Evolutionary conservation across 2,329 filamentous ascomycete species (phyloP).

Genomic region (Scedosporium aurantiacum): DNA sequence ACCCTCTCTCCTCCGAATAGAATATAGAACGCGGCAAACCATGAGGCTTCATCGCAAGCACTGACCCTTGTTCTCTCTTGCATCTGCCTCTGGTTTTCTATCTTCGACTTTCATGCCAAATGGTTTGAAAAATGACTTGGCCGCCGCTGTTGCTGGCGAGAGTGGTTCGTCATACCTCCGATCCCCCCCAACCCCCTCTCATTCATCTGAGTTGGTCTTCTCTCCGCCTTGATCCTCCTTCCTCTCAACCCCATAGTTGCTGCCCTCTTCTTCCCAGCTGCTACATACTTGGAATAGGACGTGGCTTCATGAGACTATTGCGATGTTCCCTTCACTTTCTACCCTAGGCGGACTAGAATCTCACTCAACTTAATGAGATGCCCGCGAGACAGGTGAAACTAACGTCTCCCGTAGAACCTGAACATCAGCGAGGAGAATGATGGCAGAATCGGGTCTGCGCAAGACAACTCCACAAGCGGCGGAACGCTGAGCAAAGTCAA

Average conservation of each 20-base stretch:
- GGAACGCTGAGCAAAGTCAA: constrained; percentile 24
- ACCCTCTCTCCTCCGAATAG: background rate
- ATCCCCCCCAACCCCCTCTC: background rate
- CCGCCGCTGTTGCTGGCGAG: constrained; percentile 1
- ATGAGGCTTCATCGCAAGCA: background rate
- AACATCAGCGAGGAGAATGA: constrained; percentile 18
- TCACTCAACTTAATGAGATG: no score
- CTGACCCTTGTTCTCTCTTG: background rate
- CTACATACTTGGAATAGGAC: background rate
- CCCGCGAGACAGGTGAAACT: background rate
- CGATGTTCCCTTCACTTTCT: no score
- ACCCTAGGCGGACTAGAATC: no score
- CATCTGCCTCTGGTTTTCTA: background rate
- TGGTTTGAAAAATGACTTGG: constrained; percentile 4
- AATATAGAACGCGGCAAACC: background rate
- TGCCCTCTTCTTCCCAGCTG: background rate
- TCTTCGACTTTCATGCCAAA: background rate
- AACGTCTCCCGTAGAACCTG: constrained; percentile 1
- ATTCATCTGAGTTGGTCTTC: background rate
- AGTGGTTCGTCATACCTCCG: background rate
- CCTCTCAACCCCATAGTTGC: background rate
- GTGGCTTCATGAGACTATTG: no score
- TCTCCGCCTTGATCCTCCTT: no score
- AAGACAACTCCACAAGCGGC: constrained; percentile 25
- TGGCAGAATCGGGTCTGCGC: constrained; percentile 30